Evolutionary conservation across 805 yeast genomes (phyloP), one percentile per base, ranked within the genome.

Genomic region (Kuraishia borneana): DNA sequence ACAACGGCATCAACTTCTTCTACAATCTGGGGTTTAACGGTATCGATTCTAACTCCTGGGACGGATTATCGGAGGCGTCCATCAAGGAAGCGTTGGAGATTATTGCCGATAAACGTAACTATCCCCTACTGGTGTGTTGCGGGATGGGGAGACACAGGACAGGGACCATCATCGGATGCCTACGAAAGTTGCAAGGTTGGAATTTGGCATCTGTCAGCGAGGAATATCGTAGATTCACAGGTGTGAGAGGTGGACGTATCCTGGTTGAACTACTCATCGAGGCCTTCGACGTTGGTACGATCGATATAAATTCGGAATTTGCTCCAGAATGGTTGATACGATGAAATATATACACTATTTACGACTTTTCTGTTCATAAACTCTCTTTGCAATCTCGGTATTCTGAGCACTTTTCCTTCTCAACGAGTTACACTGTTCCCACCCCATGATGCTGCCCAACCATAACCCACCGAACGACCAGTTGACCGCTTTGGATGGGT

Each of bases 101-200:
- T 22, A 81, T 89, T 14, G 72, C 78, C 30, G 71, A 83, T 45
- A 69, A 68, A 41, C 67, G 72, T n/a, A 74, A 76, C 51, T 83
- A 84, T 48, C 97, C 98, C 0, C 47, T 92, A 40, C 60, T 92
- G 33, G 88, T 88, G 4, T 92, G 97, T 54, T 92, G 97, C 48
- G 96, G 96, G 10, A 92, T 92, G 98, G 98, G 98, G 0, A 65
- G 98, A 44, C 98, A 89, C 55, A 67, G 98, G 43, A 88, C 97
- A 0, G 98, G 98, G 1, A 88, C 97, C 0, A 95, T 92, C 3
- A 75, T 92, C 39, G 98, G 98, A 1, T 89, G 98, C 54, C 60
- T 89, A 31, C 63, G 98, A 42, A 68, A 95, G 39, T 61, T 92
- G 14, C 96, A 92, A 65, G 89, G 94, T n/a, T 89, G 98, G 98